Evolutionary conservation across 371 early-diverging fungal species (phyloP), one percentile per base, ranked within the genome.

Genomic region (Mortierella sp.): DNA sequence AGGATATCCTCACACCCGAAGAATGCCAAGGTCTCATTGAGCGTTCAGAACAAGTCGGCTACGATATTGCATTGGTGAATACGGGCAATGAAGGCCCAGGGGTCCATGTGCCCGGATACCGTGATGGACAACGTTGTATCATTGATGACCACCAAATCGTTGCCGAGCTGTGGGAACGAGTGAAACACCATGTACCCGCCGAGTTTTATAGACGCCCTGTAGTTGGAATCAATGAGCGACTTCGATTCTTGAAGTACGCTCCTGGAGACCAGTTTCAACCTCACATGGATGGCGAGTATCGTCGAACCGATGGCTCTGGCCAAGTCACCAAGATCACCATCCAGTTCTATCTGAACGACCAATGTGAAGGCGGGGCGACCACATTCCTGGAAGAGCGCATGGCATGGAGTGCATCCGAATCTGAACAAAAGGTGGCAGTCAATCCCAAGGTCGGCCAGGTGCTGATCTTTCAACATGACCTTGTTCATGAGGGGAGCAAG

Each of bases 171-270:
- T 83, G 78, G 74, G n/a, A 41, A 10, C 68, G 83, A 0, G 53
- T 83, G 17, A 25, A 54, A 54, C 57, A 44, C 5, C 60, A 65
- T 27, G 44, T 83, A 25, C 83, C 83, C 0, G 31, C 47, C 3
- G 52, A 39, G 0, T 79, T 54, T 44, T 13, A 61, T 28, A 46
- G 43, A 2, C 45, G 78, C 2, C 62, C 79, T 2, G 71, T 64
- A 5, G 50, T 76, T n/a, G 73, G 80, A 10, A 56, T 84, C 49
- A 85, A 85, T 49, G 84, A 85, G 47, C 83, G 85, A 1, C 65
- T 85, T n/a, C 61, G 85, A 13, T 82, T 85, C 57, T 59, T 85
- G 31, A 78, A 79, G 54, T 85, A 85, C 45, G 37, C 21, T 7
- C 80, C 80, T 1, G 80, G 78, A 2, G 82, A 83, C 55, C n/a